phyloP scores from a whole-genome alignment of 768 basidiomycete genomes.

The Vararia minispora region DNA sequence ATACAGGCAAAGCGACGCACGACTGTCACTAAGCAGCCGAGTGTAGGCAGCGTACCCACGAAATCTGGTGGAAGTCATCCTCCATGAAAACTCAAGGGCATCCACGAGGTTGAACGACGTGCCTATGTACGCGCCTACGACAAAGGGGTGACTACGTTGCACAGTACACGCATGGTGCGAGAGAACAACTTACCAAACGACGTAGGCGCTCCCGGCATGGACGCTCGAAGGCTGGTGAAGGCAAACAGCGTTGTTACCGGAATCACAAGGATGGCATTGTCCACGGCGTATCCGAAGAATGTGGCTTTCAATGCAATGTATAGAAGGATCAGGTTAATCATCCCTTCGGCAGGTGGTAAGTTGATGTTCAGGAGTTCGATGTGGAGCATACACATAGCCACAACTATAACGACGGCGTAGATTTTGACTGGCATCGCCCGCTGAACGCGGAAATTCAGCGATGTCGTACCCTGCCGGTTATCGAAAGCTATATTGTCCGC shows the following conservation, averaged over 20 bases:
- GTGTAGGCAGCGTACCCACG: constrained; percentile 7
- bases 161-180: too few species aligned
- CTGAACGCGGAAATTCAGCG: background rate
- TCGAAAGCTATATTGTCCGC: too few species aligned
- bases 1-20: too few species aligned
- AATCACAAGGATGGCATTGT: constrained; percentile 14
- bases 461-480: too few species aligned
- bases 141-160: too few species aligned
- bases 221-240: constrained; percentile 17
- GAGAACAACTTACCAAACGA: constrained; percentile 18
- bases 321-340: constrained; percentile 7
- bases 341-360: background rate
- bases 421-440: constrained; percentile 5
- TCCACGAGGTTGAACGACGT: background rate
- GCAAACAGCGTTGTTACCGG: constrained; percentile 19
- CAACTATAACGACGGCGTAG: constrained; percentile 4
- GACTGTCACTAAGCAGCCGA: constrained; percentile 6
- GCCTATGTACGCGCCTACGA: too few species aligned
- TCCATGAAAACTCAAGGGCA: background rate
- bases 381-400: constrained; percentile 9
- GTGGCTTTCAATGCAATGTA: constrained; percentile 7
- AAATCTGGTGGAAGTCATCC: background rate
- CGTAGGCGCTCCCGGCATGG: constrained; percentile 17
- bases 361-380: background rate
- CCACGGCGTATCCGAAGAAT: constrained; percentile 14